phyloP scores from a whole-genome alignment of 2,329 filamentous ascomycete genomes.

The Colletotrichum plurivorum region DNA sequence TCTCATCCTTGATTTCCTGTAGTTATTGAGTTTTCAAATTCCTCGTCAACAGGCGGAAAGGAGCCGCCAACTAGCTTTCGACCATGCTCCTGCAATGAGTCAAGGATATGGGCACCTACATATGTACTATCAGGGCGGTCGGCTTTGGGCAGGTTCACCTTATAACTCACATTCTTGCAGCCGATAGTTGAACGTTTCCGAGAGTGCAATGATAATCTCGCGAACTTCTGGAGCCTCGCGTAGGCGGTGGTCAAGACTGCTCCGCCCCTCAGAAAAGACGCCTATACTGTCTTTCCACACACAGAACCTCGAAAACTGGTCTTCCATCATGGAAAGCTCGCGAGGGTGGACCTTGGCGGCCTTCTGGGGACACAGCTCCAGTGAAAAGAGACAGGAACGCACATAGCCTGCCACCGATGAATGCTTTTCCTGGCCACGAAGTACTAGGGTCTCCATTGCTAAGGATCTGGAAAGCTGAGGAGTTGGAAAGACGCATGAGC shows the following conservation, averaged over 20 bases:
- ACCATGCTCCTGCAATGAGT: neutral
- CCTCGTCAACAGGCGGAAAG: neutral
- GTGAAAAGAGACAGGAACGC: neutral
- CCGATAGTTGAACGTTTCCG: neutral
- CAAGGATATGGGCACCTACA: neutral
- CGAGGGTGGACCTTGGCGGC: constrained; percentile 3
- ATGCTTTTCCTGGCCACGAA: neutral
- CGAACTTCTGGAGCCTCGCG: neutral
- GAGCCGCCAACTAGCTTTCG: neutral
- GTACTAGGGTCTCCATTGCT: no score
- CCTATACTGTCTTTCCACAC: constrained; percentile 38
- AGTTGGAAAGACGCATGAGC: no score
- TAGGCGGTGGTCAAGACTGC: constrained; percentile 38
- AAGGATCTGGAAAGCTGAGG: no score
- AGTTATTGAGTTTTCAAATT: neutral
- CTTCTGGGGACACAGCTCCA: neutral
- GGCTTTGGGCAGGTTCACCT: neutral
- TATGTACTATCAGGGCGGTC: neutral
- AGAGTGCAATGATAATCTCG: neutral
- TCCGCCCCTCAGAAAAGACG: constrained; percentile 29
- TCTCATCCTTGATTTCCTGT: neutral
- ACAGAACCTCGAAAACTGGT: constrained; percentile 42
- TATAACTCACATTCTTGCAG: neutral
- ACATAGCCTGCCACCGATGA: neutral
- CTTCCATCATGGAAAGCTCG: constrained; percentile 35